Conservation (phyloP, 257 asterid genomes). For the Solanum ossicruentum region DNA sequence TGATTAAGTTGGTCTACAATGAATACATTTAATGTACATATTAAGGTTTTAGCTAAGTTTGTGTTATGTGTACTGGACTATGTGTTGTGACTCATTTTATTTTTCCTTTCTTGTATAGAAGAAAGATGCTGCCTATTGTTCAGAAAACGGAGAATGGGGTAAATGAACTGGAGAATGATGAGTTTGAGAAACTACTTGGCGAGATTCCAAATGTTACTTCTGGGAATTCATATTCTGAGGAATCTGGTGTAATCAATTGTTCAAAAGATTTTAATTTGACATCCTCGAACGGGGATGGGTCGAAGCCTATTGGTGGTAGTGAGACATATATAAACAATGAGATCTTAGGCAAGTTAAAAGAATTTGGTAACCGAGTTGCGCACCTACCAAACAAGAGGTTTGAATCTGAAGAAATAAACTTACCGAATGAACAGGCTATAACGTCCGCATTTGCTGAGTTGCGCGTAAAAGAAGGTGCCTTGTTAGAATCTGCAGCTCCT, state of each 20-base stretch:
- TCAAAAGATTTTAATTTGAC: neutral
- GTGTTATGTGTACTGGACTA: neutral
- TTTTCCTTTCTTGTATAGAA: neutral
- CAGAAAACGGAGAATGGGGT: neutral
- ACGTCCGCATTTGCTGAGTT: conserved; percentile 1
- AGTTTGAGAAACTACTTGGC: neutral
- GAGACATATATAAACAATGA: neutral
- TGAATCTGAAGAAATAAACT: neutral
- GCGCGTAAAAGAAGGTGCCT: neutral
- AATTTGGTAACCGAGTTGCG: neutral
- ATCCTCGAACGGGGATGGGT: neutral
- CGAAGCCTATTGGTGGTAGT: neutral
- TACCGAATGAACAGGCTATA: neutral
- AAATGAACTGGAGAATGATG: neutral
- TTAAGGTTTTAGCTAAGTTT: neutral
- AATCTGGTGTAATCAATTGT: neutral
- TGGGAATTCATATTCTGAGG: neutral
- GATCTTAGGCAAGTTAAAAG: neutral
- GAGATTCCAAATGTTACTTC: neutral
- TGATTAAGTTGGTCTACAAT: neutral
- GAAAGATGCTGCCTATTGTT: neutral
- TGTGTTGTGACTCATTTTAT: neutral
- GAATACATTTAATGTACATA: neutral
- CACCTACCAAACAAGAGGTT: neutral
- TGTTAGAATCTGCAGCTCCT: neutral